phyloP scores from a whole-genome alignment of 208 protist species.

The Kentomonas sorsogonicus region DNA sequence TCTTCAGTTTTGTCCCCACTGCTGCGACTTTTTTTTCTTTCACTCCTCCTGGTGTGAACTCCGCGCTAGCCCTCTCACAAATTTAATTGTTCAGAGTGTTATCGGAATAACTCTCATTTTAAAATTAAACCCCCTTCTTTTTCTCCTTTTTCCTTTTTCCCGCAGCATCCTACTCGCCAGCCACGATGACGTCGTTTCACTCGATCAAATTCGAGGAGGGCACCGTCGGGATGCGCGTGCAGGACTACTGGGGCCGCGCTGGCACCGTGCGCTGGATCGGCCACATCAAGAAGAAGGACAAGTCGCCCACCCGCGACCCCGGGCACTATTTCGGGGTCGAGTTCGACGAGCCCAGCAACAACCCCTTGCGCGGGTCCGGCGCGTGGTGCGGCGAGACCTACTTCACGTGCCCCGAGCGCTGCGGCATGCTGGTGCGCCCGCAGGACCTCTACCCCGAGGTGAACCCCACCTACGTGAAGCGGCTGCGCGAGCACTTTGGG shows the following conservation, averaged over 20 bases:
- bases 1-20: constrained; percentile 3
- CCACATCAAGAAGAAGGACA: constrained; percentile 51
- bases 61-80: too few species aligned
- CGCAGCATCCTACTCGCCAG: background rate
- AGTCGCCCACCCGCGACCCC: constrained; percentile 34
- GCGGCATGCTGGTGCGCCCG: constrained; percentile 40
- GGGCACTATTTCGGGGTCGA: constrained; percentile 57
- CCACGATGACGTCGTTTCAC: background rate
- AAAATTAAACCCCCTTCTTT: constrained; percentile 7
- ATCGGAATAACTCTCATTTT: constrained; percentile 1
- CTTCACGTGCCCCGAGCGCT: constrained; percentile 41
- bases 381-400: constrained; percentile 44
- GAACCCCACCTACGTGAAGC: constrained; percentile 31
- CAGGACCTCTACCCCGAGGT: constrained; percentile 51
- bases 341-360: constrained; percentile 56
- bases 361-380: constrained; percentile 44
- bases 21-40: background rate
- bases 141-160: constrained; percentile 14
- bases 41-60: background rate
- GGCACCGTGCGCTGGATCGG: constrained; percentile 61
- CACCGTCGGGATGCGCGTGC: constrained; percentile 64
- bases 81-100: too few species aligned
- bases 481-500: constrained; percentile 52
- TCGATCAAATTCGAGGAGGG: constrained; percentile 30
- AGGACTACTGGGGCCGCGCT: constrained; percentile 63